Base-by-base conservation (phyloP, 768 basidiomycete species). In the Filobasidium floriforme region DNA sequence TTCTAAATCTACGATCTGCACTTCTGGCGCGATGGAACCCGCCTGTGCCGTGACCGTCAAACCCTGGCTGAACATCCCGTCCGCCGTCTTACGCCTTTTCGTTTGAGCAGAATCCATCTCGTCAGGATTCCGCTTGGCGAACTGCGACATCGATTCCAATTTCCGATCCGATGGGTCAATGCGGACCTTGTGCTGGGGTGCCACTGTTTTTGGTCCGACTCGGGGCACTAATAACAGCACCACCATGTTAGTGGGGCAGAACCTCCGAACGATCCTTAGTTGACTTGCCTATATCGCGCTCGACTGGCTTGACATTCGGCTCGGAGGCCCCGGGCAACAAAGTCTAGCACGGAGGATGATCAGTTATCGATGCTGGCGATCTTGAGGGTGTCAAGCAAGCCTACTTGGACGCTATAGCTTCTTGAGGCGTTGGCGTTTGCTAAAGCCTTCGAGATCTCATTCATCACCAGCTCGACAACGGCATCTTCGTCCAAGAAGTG, bases 401-500 rank as follows among this genome's bases (percentile, higher is more conserved):
- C 63, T 37, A 81, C 78, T 73, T 82, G 81, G 1, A 82, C 79
- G 26, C 74, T 77, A 66, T 80, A 83, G 1, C 77, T 79, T 28
- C 82, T 65, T 9, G 79, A 78, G 19, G 76, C 70, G 65, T 81
- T 80, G n/a, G 79, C 75, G 28, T 72, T 74, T 80, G 83, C 51
- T 14, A 92, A 79, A n/a, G 80, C 81, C 54, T 83, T 79, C 69
- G 90, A 89, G 1, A 97, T 81, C 0, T 82, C 82, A 72, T 89
- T 86, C 15, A 88, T 85, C 54, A 98, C 86, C 9, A 81, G 81
- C 69, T 90, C 86, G 7, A 87, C 87, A 72, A 97, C 89, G 15
- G 80, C 81, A 61, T 97, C 94, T 76, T 98, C 92, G 68, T 96
- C 86, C 59, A 97, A 77, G 73, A 98, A 98, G 70, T 92, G 90